Evolutionary conservation across 1,284 basidiomycete species (phyloP).

Genomic region (Ceratobasidium sp.): DNA sequence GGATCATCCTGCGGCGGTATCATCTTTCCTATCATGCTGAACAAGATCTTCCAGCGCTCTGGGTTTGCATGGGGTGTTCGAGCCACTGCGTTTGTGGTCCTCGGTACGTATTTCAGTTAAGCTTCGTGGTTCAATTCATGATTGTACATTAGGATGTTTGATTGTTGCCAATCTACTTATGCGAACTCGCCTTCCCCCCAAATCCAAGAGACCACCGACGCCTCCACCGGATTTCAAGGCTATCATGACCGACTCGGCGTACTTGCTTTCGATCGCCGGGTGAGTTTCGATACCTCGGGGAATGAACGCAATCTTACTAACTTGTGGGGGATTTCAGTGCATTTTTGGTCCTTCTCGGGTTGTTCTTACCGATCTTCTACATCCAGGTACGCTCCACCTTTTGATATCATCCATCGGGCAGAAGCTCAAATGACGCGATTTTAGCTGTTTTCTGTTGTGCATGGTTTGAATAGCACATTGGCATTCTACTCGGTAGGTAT

Average conservation of each 20-base stretch:
- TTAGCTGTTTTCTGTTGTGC: slow-evolving; percentile 38
- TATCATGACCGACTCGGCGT: slow-evolving; percentile 36
- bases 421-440: background rate
- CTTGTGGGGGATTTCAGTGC: background rate
- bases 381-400: slow-evolving; percentile 7
- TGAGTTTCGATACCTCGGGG: background rate
- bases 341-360: slow-evolving; percentile 38
- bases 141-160: background rate
- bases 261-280: slow-evolving; percentile 27
- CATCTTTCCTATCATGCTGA: slow-evolving; percentile 75
- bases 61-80: slow-evolving; percentile 71
- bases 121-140: background rate
- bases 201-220: slow-evolving; percentile 25
- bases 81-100: slow-evolving; percentile 38
- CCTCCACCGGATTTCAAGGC: slow-evolving; percentile 39
- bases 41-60: slow-evolving; percentile 67
- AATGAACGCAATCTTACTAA: no score
- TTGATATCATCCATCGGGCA: background rate
- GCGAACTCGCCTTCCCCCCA: slow-evolving; percentile 44
- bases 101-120: slow-evolving; percentile 10
- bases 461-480: slow-evolving; percentile 27
- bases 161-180: slow-evolving; percentile 45
- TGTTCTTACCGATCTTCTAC: slow-evolving; percentile 45
- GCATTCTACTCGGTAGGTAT: slow-evolving; percentile 46
- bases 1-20: slow-evolving; percentile 71